Conservation (phyloP, 257 asterid species). For the Linaria vulgaris region DNA sequence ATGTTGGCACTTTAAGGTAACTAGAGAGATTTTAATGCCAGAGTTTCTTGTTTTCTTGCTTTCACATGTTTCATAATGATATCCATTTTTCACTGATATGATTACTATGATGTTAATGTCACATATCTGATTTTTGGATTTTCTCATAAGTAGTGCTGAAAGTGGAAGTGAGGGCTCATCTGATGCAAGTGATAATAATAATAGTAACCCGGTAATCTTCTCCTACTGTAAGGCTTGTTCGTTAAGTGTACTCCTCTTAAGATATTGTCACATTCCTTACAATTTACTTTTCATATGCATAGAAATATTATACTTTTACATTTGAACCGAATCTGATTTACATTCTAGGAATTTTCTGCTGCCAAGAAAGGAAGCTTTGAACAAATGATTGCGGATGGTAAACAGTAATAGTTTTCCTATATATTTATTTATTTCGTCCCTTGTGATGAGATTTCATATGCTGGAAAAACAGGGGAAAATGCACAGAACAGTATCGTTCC, state of each 20-base stretch:
- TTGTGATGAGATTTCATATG: not conserved
- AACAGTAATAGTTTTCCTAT: slow-evolving; percentile 21
- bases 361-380: slow-evolving; percentile 87
- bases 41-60: not conserved
- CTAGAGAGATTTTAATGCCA: slow-evolving; percentile 20
- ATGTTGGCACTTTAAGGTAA: slow-evolving; percentile 83
- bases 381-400: slow-evolving; percentile 97
- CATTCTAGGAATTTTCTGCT: slow-evolving; percentile 59
- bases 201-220: slow-evolving; percentile 49
- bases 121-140: slow-evolving; percentile 27
- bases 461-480: slow-evolving; percentile 54
- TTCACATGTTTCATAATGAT: too few relatives aligned
- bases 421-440: slow-evolving; percentile 6
- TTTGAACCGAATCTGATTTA: slow-evolving; percentile 28
- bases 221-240: not conserved
- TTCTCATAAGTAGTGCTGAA: slow-evolving; percentile 67
- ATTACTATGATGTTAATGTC: slow-evolving; percentile 17
- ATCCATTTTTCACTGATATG: not conserved
- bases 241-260: slow-evolving; percentile 2
- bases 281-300: not conserved
- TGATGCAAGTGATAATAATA: slow-evolving; percentile 78
- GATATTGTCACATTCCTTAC: not conserved
- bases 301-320: slow-evolving; percentile 4
- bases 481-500: slow-evolving; percentile 55
- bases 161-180: slow-evolving; percentile 87